phyloP scores from a whole-genome alignment of 2,329 filamentous ascomycete genomes.

The Lachnellula cervina region DNA sequence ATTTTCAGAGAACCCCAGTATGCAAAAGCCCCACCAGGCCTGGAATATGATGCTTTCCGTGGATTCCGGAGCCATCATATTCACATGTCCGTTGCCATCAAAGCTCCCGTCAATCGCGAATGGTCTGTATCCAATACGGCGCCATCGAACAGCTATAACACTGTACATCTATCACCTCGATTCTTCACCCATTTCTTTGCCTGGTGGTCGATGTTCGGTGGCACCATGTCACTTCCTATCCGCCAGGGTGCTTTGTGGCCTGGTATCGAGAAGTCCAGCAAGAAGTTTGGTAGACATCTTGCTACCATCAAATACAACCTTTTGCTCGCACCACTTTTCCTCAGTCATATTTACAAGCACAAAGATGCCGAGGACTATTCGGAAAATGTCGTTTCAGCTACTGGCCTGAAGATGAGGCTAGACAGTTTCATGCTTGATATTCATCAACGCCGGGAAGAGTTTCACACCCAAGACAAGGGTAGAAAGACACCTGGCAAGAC shows the following conservation, averaged over 20 bases:
- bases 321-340: conserved; percentile 83
- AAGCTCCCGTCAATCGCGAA: conserved; percentile 79
- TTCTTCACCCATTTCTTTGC: conserved; percentile 98
- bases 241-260: conserved; percentile 90
- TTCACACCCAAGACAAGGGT: conserved; percentile 74
- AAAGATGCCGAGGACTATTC: conserved; percentile 87
- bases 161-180: conserved; percentile 86
- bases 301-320: conserved; percentile 99
- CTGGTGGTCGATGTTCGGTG: conserved; percentile 97
- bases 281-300: conserved; percentile 94
- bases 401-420: conserved; percentile 90
- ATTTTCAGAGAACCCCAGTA: conserved; percentile 76
- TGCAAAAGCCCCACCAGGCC: conserved; percentile 52
- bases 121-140: conserved; percentile 74
- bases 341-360: conserved; percentile 98
- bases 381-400: conserved; percentile 77
- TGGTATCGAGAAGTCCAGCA: conserved; percentile 90
- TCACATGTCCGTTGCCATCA: conserved; percentile 86
- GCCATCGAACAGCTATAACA: conserved; percentile 88
- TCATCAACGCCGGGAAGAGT: conserved; percentile 89
- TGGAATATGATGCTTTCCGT: conserved; percentile 82
- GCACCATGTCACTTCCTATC: conserved; percentile 89
- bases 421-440: conserved; percentile 97
- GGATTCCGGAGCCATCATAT: conserved; percentile 98
- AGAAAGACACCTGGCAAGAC: conserved; percentile 74